These are phyloP conservation scores for Cercospora zeae-maydis DNA, from an alignment of 2,329 filamentous ascomycete species.

Conservation along the genomic window DNA sequence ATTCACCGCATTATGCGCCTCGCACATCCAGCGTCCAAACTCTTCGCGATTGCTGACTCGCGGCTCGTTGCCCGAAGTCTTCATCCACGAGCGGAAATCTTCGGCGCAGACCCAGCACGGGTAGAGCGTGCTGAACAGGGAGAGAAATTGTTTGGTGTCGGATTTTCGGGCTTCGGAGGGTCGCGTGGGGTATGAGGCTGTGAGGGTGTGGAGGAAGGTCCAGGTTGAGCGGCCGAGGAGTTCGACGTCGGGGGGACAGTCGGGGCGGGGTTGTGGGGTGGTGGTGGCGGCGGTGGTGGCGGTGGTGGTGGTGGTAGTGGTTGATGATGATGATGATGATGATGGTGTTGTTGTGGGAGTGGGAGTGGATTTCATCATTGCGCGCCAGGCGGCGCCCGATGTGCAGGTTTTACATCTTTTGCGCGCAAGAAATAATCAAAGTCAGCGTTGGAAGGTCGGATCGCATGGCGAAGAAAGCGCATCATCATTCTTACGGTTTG, in stretches of 20 bases:
- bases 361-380: conserved; percentile 45
- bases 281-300: neutral
- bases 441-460: no score
- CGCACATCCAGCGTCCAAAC: conserved; percentile 78
- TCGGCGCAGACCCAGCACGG: conserved; percentile 95
- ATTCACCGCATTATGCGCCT: conserved; percentile 85
- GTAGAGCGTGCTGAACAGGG: conserved; percentile 79
- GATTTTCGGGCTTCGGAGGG: conserved; percentile 67
- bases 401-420: conserved; percentile 70
- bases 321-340: conserved; percentile 31
- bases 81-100: conserved; percentile 82
- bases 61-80: conserved; percentile 60
- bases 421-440: no score
- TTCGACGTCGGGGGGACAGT: conserved; percentile 91
- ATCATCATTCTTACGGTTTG: conserved; percentile 84
- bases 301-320: neutral
- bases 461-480: no score
- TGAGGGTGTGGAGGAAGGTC: conserved; percentile 90
- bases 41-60: conserved; percentile 58
- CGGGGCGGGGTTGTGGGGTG: conserved; percentile 36
- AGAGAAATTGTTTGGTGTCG: conserved; percentile 74
- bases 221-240: conserved; percentile 80
- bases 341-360: conserved; percentile 23
- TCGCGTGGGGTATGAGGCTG: conserved; percentile 73
- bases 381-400: conserved; percentile 57